A percentile compares a stretch with the other conserved stretches of the same genome.
Conservation (phyloP, 2,329 filamentous ascomycete species). For the Cladosporium sp. region DNA sequence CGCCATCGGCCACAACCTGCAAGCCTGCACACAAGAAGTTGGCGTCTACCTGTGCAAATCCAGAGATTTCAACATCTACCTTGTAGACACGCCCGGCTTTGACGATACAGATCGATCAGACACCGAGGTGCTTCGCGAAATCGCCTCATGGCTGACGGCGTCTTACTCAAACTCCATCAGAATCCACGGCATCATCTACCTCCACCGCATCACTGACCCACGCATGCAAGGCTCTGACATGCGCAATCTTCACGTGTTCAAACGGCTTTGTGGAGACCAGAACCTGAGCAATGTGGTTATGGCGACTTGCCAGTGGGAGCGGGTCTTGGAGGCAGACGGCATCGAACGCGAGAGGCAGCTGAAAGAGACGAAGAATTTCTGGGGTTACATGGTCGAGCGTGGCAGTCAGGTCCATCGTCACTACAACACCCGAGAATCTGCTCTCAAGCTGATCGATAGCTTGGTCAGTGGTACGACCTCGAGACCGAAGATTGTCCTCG, state of each 20-base stretch:
- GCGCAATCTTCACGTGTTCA: constrained; percentile 48
- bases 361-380: constrained; percentile 26
- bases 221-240: constrained; percentile 43
- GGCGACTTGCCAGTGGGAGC: constrained; percentile 47
- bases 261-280: constrained; percentile 45
- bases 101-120: constrained; percentile 45
- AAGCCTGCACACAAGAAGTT: constrained; percentile 1
- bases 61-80: constrained; percentile 4
- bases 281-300: constrained; percentile 44
- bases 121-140: constrained; percentile 46
- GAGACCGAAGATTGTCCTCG: constrained; percentile 19
- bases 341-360: constrained; percentile 27
- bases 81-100: constrained; percentile 39
- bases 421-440: constrained; percentile 22
- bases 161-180: constrained; percentile 37
- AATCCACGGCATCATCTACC: constrained; percentile 48
- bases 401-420: constrained; percentile 23
- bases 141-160: constrained; percentile 42
- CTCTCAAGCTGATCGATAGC: constrained; percentile 23
- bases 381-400: constrained; percentile 26
- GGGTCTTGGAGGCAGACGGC: constrained; percentile 20
- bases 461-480: constrained; percentile 15
- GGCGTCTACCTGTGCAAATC: constrained; percentile 13
- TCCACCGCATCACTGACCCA: constrained; percentile 48
- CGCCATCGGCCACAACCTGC: constrained; percentile 35